A percentile compares a stretch with the other conserved stretches of the same genome.
Conservation (phyloP, 805 yeast genomes). For the Clavispora phyllophila region DNA sequence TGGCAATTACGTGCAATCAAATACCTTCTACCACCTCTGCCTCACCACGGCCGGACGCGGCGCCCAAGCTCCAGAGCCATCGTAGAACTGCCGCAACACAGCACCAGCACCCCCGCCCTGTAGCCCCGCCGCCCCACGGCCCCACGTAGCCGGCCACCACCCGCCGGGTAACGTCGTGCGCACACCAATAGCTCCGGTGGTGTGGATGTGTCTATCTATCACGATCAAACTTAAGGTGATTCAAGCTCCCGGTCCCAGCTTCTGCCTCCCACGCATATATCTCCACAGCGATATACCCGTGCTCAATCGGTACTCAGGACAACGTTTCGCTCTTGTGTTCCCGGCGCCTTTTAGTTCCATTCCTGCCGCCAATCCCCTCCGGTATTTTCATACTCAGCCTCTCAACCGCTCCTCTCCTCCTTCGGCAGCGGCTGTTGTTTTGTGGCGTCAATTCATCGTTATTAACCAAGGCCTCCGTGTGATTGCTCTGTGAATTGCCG, state of each 20-base stretch:
- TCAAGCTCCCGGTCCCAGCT: neutral
- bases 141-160: no score
- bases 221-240: neutral
- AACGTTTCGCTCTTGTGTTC: neutral
- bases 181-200: conserved; percentile 1
- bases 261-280: neutral
- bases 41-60: no score
- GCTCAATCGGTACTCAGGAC: neutral
- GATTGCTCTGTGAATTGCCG: neutral
- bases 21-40: neutral
- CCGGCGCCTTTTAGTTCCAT: neutral
- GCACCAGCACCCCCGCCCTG: no score
- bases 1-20: neutral
- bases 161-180: conserved; percentile 7
- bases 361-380: neutral
- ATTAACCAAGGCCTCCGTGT: neutral
- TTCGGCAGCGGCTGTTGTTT: neutral
- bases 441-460: neutral
- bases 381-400: no score
- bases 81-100: no score
- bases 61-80: no score
- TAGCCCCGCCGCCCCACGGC: no score
- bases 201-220: neutral
- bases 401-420: no score
- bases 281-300: neutral